Evolutionary conservation across 805 yeast genomes (phyloP), one percentile per base, ranked within the genome.

Genomic region (Cyberlindnera japonica): DNA sequence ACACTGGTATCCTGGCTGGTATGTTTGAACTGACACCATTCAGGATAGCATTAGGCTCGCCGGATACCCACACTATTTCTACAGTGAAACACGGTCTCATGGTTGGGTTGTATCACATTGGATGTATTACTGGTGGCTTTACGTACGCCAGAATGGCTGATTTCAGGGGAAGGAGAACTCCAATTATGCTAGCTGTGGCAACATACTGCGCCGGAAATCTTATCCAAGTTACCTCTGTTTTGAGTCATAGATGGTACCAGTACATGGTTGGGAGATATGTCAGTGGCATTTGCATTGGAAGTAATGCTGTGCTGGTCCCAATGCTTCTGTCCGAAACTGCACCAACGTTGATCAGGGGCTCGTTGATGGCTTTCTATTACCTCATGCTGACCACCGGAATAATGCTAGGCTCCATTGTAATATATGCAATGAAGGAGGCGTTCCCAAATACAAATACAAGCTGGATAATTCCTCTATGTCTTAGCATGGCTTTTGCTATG

Each of bases 1-100:
- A 82, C 63, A 78, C 86, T 27, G 88, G 88, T 55, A 79, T 83
- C 41, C 78, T 82, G 55, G 79, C 84, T n/a, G 86, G 87, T 40
- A 73, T 81, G 45, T 75, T 79, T 22, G 75, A 77, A 54, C 72
- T 80, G 37, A 19, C 18, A 18, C 16, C 35, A 2, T 17, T 38
- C 13, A 35, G 34, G 12, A 18, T 10, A 6, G 20, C 12, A 8
- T 25, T 30, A 7, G 27, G 13, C 19, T 42, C 55, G 11, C 67
- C 79, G 47, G 79, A 80, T 51, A 85, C 83, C 42, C 22, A 48
- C 1, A 18, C 54, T 71, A 47, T 59, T 67, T 15, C 43, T 25
- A 23, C 30, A 9, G 35, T 47, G 16, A 20, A 19, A 12, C 47
- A 47, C 21, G 82, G 82, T n/a, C 59, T 75, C 23, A 65, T 77